Conservation (phyloP, 352 stramenopile genomes). For the Hyaloperonospora arabidopsidis region DNA sequence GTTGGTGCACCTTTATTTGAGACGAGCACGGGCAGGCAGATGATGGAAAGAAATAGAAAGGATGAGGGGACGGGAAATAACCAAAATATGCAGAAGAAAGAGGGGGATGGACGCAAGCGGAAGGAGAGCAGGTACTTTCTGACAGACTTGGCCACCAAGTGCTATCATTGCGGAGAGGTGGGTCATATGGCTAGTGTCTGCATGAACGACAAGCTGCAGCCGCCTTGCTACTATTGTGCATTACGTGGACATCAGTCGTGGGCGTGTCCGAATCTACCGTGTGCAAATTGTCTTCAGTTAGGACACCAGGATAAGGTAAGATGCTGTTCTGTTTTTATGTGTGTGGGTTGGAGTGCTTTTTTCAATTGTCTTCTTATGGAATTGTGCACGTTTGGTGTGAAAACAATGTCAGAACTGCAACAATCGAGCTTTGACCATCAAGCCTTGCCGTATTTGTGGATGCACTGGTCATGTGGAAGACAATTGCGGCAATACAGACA, state of each 20-base stretch:
- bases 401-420: constrained; percentile 36
- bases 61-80: constrained; percentile 22
- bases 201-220: constrained; percentile 62
- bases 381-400: background rate
- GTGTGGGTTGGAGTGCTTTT: background rate
- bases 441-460: constrained; percentile 50
- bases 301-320: constrained; percentile 55
- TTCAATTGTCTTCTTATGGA: constrained; percentile 6
- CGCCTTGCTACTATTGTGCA: constrained; percentile 75
- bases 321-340: background rate
- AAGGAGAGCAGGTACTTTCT: constrained; percentile 74
- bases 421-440: constrained; percentile 35
- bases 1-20: constrained; percentile 53
- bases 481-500: constrained; percentile 32
- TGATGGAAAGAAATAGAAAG: constrained; percentile 5
- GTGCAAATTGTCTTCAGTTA: constrained; percentile 53
- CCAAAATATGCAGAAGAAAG: constrained; percentile 28
- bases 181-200: constrained; percentile 72
- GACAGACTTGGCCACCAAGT: constrained; percentile 77
- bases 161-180: constrained; percentile 75
- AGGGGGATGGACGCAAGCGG: constrained; percentile 31
- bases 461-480: constrained; percentile 41
- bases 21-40: constrained; percentile 3
- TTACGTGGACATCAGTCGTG: constrained; percentile 63
- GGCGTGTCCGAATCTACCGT: constrained; percentile 62